Evolutionary conservation across 352 stramenopile species (phyloP), one percentile per base, ranked within the genome.

Genomic region (Peronospora farinosa): DNA sequence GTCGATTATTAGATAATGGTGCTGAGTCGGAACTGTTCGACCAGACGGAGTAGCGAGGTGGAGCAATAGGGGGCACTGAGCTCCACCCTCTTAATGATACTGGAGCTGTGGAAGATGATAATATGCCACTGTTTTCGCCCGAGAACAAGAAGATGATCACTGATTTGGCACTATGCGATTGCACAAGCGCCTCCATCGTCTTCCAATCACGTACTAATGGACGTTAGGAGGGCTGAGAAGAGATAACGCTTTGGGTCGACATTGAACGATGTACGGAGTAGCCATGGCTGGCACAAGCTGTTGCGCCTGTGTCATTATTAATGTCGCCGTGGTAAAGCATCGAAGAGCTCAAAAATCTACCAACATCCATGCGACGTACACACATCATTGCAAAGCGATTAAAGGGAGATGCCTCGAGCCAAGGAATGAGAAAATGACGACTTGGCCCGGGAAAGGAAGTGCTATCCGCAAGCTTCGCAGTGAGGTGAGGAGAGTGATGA

Each of bases 311-410:
- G 42, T 3, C 49, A 38, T 15, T 62, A 57, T 48, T 59, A 11
- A 44, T 10, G 9, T 74, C 66, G 7, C 62, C 64, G 42, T 87
- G 80, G 33, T 88, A 91, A 3, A 88, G 44, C 63, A 86, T 55
- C 0, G 51, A 64, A 51, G 88, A 91, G 33, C 65, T 65, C 21
- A 86, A 30, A 23, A 91, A 78, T 40, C 78, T 65, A 25, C 64
- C 54, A 17, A 84, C 42, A 0, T 70, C 79, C 71, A 82, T 83
- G 47, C 65, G 55, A 28, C 70, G 60, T 30, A 91, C 74, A 19
- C 51, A n/a, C n/a, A n/a, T n/a, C n/a, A n/a, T n/a, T n/a, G n/a
- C n/a, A n/a, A n/a, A n/a, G n/a, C n/a, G n/a, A n/a, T n/a, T n/a
- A n/a, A n/a, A n/a, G n/a, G n/a, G n/a, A n/a, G n/a, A n/a, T n/a